These are phyloP conservation scores for Podila horticola DNA, from an alignment of 192 early-diverging fungal genomes.

Conservation along the genomic window DNA sequence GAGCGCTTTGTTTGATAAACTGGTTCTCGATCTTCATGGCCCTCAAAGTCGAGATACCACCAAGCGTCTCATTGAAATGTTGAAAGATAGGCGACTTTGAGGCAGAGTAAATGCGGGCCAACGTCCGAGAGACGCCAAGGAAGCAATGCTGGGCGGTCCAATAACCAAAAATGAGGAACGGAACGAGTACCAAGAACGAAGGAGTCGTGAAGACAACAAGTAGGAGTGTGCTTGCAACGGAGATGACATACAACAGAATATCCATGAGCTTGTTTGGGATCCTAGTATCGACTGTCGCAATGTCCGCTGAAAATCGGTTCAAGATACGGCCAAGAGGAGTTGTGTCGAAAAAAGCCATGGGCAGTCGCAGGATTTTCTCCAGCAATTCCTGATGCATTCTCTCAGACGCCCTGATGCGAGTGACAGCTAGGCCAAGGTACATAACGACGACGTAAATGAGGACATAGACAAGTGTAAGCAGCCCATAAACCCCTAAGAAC, in stretches of 20 bases:
- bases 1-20: constrained; percentile 66
- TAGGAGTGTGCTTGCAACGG: constrained; percentile 31
- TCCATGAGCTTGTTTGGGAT: constrained; percentile 28
- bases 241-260: constrained; percentile 43
- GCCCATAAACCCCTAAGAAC: constrained; percentile 23
- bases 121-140: constrained; percentile 67
- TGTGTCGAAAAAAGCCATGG: constrained; percentile 71
- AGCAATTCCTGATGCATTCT: constrained; percentile 68
- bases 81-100: constrained; percentile 78
- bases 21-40: constrained; percentile 50
- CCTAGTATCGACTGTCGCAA: constrained; percentile 15
- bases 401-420: constrained; percentile 67
- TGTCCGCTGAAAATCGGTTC: constrained; percentile 62
- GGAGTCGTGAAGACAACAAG: constrained; percentile 28
- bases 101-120: constrained; percentile 77
- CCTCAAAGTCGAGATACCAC: constrained; percentile 62
- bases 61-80: constrained; percentile 62
- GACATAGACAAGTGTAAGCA: constrained; percentile 22
- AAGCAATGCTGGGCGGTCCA: constrained; percentile 59
- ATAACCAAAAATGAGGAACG: constrained; percentile 35
- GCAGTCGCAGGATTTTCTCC: constrained; percentile 68
- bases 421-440: constrained; percentile 19
- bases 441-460: constrained; percentile 30
- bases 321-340: constrained; percentile 74
- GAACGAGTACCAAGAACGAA: constrained; percentile 14